Evolutionary conservation across 2,329 filamentous ascomycete species (phyloP).

Genomic region (Trichoderma harzianum): DNA sequence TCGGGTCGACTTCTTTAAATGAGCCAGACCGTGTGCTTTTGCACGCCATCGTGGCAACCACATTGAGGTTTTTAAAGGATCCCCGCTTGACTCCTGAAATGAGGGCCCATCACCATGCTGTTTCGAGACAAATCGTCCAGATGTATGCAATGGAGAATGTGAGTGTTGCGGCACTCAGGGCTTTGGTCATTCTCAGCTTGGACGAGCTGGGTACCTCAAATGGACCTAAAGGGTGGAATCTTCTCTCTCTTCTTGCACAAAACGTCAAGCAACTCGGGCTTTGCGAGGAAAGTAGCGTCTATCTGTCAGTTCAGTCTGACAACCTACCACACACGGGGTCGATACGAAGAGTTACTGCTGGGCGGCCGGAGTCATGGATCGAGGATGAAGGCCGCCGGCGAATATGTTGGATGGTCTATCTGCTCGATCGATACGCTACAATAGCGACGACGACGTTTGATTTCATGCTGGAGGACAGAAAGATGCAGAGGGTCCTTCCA

Average conservation of each 20-base stretch:
- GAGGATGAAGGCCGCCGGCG: constrained; percentile 43
- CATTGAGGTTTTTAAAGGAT: constrained; percentile 41
- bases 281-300: constrained; percentile 39
- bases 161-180: constrained; percentile 38
- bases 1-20: constrained; percentile 38
- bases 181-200: constrained; percentile 40
- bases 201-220: constrained; percentile 43
- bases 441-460: constrained; percentile 41
- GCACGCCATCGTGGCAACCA: constrained; percentile 44
- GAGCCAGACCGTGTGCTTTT: constrained; percentile 41
- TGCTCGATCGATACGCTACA: constrained; percentile 43
- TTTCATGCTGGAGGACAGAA: constrained; percentile 40
- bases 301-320: constrained; percentile 33
- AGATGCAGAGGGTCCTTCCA: constrained; percentile 40
- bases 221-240: constrained; percentile 41
- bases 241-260: constrained; percentile 38
- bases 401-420: constrained; percentile 45
- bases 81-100: constrained; percentile 36
- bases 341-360: constrained; percentile 33
- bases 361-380: constrained; percentile 42
- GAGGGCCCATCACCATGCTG: constrained; percentile 37
- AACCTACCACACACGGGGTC: constrained; percentile 35
- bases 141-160: constrained; percentile 42
- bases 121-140: constrained; percentile 39
- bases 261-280: constrained; percentile 39